Percentiles rank a stretch among this genome's conserved stretches.
These are phyloP conservation scores for Hygrophila difformis DNA, from an alignment of 257 asterid genomes.

Conservation along the genomic window DNA sequence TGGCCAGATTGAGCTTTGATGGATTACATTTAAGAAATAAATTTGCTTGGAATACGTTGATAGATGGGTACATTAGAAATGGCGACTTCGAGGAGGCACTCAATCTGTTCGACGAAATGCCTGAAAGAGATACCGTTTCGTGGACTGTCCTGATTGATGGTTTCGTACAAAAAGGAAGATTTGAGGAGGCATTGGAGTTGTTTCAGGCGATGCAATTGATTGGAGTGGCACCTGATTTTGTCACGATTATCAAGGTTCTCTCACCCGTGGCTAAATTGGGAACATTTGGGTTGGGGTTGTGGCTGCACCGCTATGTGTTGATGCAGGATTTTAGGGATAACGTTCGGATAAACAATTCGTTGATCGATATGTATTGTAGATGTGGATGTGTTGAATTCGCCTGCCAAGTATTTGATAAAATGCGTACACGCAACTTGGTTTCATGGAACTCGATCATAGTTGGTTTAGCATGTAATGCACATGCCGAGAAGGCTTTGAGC, in stretches of 20 bases:
- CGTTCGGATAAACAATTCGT: constrained; percentile 43
- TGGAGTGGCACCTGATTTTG: constrained; percentile 50
- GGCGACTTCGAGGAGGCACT: constrained; percentile 42
- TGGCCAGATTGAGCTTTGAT: constrained; percentile 47
- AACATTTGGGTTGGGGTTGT: constrained; percentile 54
- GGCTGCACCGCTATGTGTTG: constrained; percentile 51
- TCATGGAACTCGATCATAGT: constrained; percentile 77
- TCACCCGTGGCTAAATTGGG: constrained; percentile 73
- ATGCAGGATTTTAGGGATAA: constrained; percentile 25
- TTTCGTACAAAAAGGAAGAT: constrained; percentile 45
- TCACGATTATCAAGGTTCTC: constrained; percentile 45
- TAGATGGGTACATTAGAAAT: constrained; percentile 55
- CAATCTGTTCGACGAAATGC: constrained; percentile 61
- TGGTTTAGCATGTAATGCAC: constrained; percentile 61
- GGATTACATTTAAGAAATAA: constrained; percentile 36
- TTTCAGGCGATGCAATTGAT: constrained; percentile 61
- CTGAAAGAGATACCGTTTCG: constrained; percentile 58
- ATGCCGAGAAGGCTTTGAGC: constrained; percentile 42
- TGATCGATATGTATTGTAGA: constrained; percentile 67
- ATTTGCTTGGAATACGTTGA: constrained; percentile 70
- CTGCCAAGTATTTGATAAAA: constrained; percentile 42
- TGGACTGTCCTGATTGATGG: constrained; percentile 78
- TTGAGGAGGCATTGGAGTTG: constrained; percentile 52
- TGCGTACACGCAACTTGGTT: constrained; percentile 50
- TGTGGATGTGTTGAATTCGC: constrained; percentile 69